Evolutionary conservation across 2,329 filamentous ascomycete genomes (phyloP).

Genomic region (Trichoderma oligosporum): DNA sequence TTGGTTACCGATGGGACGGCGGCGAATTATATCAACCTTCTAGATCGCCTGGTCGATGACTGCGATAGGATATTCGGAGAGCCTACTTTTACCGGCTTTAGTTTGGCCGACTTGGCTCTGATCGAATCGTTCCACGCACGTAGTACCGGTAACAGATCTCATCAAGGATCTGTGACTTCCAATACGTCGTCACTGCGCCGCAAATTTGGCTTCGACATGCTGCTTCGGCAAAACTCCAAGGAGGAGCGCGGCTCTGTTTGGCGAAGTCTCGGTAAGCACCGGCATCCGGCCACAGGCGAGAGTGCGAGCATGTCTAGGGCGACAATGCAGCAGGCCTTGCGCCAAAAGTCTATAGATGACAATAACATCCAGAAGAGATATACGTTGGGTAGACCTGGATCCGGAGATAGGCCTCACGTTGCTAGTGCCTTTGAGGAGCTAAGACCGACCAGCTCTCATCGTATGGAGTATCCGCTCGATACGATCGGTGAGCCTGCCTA

Average conservation of each 20-base stretch:
- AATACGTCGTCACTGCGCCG: conserved; percentile 82
- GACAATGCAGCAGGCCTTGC: conserved; percentile 62
- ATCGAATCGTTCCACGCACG: conserved; percentile 57
- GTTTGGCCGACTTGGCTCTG: conserved; percentile 36
- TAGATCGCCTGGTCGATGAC: conserved; percentile 86
- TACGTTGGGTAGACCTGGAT: conserved; percentile 46
- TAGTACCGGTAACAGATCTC: conserved; percentile 49
- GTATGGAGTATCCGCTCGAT: conserved; percentile 52
- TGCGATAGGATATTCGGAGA: conserved; percentile 85
- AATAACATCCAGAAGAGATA: conserved; percentile 45
- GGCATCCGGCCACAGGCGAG: conserved; percentile 57
- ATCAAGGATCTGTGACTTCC: conserved; percentile 73
- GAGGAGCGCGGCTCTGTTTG: conserved; percentile 74
- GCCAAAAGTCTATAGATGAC: conserved; percentile 65
- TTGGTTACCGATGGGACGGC: conserved; percentile 73
- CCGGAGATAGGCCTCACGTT: conserved; percentile 58
- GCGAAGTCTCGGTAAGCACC: conserved; percentile 83
- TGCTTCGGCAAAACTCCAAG: conserved; percentile 77
- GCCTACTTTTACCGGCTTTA: conserved; percentile 39
- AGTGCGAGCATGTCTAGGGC: conserved; percentile 62
- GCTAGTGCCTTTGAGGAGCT: conserved; percentile 60
- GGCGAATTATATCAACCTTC: conserved; percentile 78
- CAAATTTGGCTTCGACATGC: conserved; percentile 74
- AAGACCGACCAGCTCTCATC: conserved; percentile 56
- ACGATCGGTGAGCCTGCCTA: conserved; percentile 57